Percentiles rank a stretch among this genome's conserved stretches.
Evolutionary conservation across 495 filamentous ascomycete species (phyloP).

Genomic region (Hyphodiscus hymeniophilus): DNA sequence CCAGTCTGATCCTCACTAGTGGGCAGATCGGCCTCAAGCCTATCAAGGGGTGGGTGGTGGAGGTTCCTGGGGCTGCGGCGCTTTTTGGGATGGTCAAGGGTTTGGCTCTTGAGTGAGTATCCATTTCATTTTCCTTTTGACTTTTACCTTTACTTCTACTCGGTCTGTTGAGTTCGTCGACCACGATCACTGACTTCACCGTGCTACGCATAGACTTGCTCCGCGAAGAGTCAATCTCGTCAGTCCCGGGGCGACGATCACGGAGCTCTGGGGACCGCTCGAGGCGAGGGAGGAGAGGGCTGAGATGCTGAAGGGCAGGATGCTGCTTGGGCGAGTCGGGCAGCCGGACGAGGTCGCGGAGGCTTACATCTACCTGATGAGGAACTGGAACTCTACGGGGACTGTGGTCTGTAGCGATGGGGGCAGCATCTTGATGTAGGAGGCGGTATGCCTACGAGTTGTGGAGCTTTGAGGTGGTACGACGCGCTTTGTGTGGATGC

Average conservation of each 20-base stretch:
- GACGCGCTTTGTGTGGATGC: no score
- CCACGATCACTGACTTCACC: no score
- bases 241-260: conserved; percentile 45
- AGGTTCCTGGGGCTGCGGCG: conserved; percentile 28
- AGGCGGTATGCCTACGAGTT: background rate
- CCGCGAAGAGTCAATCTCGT: conserved; percentile 55
- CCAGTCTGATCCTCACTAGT: conserved; percentile 45
- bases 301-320: conserved; percentile 26
- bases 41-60: conserved; percentile 34
- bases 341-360: conserved; percentile 50
- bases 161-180: no score
- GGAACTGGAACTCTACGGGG: conserved; percentile 45
- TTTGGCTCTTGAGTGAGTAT: conserved; percentile 48
- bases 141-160: no score
- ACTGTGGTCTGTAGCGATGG: conserved; percentile 1
- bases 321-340: conserved; percentile 37
- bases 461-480: no score
- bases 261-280: conserved; percentile 34
- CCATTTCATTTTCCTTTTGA: no score
- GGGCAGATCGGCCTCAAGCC: conserved; percentile 41
- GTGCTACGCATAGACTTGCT: no score
- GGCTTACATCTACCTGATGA: conserved; percentile 56
- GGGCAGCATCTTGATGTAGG: conserved; percentile 4
- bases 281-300: conserved; percentile 6
- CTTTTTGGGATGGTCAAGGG: conserved; percentile 34